Conservation (phyloP, 208 protist species). For the Acanthamoeba culbertsoni region DNA sequence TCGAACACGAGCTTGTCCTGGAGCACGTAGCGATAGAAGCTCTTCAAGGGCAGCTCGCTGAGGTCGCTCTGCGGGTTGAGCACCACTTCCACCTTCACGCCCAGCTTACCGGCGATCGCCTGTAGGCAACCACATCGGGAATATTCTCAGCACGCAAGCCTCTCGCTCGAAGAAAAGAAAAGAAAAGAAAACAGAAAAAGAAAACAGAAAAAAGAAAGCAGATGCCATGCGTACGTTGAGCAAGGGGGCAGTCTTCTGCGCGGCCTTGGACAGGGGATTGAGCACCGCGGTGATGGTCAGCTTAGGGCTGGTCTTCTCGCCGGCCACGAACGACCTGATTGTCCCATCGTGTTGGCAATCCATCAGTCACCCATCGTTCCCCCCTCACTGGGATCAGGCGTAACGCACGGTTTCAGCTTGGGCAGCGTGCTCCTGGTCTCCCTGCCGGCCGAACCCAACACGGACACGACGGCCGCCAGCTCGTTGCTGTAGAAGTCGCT, state of each 20-base stretch:
- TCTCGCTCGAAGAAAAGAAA: no score
- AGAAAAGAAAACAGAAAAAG: no score
- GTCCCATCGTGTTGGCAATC: not conserved
- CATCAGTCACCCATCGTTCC: not conserved
- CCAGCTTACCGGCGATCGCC: conserved; percentile 18
- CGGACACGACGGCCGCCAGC: not conserved
- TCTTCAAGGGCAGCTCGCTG: conserved; percentile 86
- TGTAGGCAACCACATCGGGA: no score
- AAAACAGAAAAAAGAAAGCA: not conserved
- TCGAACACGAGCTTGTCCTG: conserved; percentile 84
- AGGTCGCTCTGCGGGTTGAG: conserved; percentile 75
- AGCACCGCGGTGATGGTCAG: conserved; percentile 80
- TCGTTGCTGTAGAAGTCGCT: conserved; percentile 39
- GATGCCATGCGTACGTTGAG: conserved; percentile 77
- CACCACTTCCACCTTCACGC: conserved; percentile 52
- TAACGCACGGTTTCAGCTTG: not conserved
- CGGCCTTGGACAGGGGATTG: conserved; percentile 87
- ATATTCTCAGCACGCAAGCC: no score
- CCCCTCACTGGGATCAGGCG: not conserved
- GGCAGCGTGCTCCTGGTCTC: not conserved
- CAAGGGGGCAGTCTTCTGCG: conserved; percentile 89
- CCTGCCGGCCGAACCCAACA: not conserved
- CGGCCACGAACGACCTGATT: not conserved
- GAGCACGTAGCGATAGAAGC: conserved; percentile 91
- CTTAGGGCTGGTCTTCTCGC: not conserved